A percentile compares a stretch with the other conserved stretches of the same genome.
phyloP scores from a whole-genome alignment of 2,329 filamentous ascomycete genomes.

The Scedosporium dehoogii region DNA sequence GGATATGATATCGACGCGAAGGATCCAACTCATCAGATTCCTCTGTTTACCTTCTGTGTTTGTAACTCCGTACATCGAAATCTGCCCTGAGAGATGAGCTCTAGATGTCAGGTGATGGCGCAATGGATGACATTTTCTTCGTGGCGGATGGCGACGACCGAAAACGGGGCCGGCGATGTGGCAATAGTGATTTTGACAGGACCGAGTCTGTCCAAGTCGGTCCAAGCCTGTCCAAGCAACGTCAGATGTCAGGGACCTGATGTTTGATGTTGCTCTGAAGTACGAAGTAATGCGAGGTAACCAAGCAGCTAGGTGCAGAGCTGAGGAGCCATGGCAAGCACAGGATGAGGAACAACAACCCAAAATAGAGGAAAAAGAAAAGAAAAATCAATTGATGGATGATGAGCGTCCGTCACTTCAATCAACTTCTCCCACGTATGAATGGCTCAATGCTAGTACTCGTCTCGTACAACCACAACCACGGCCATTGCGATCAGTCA shows the following conservation, averaged over 20 bases:
- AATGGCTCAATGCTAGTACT: background rate
- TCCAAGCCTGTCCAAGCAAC: background rate
- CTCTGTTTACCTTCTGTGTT: no score
- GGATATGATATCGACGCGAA: no score
- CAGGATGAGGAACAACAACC: background rate
- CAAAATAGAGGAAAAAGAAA: background rate
- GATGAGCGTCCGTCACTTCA: background rate
- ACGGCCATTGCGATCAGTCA: background rate
- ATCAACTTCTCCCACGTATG: background rate
- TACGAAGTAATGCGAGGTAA: background rate
- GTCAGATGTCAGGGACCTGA: background rate
- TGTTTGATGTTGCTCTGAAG: background rate
- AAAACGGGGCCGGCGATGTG: background rate
- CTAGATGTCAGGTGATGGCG: background rate
- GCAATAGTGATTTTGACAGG: background rate
- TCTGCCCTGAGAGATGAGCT: background rate
- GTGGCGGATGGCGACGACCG: background rate
- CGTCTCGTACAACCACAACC: background rate
- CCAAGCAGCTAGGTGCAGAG: background rate
- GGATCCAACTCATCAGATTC: no score
- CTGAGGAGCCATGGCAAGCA: background rate
- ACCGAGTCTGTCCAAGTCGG: background rate
- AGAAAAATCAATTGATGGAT: background rate
- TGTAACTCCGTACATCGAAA: background rate
- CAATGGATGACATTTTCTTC: conserved; percentile 2